Evolutionary conservation across 495 filamentous ascomycete genomes (phyloP).

Genomic region (Podospora tetraspora): DNA sequence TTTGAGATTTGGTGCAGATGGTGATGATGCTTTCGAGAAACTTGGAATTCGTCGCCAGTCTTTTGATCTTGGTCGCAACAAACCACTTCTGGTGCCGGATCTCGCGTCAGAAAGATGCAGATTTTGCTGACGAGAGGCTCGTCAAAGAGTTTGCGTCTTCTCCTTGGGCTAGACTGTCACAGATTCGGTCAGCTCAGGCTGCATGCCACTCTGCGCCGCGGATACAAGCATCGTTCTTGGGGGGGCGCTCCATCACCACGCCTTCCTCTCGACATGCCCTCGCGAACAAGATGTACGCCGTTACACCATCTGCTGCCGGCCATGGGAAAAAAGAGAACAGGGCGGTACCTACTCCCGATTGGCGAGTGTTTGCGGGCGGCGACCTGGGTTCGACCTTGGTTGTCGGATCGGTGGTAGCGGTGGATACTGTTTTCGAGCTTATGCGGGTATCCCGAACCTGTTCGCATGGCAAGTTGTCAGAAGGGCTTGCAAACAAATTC

Average conservation of each 20-base stretch:
- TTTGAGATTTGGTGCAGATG: not conserved
- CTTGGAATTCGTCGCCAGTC: not conserved
- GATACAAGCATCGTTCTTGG: not conserved
- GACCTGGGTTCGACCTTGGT: slow-evolving; percentile 13
- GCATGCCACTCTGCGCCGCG: not conserved
- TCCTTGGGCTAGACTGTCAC: not conserved
- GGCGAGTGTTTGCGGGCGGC: not conserved
- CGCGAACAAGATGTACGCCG: not conserved
- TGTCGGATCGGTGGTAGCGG: slow-evolving; percentile 20
- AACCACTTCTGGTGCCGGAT: slow-evolving; percentile 21
- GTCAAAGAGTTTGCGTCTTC: not conserved
- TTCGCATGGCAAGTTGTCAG: slow-evolving; percentile 41
- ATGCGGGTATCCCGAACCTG: slow-evolving; percentile 50
- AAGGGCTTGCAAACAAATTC: slow-evolving; percentile 35
- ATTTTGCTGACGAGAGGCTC: not conserved
- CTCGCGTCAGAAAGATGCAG: slow-evolving; percentile 17
- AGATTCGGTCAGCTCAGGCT: slow-evolving; percentile 1
- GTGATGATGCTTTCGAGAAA: not conserved
- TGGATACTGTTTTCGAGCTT: slow-evolving; percentile 30
- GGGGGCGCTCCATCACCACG: not conserved
- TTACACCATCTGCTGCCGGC: not conserved
- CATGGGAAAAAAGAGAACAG: not conserved
- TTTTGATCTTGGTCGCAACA: not conserved
- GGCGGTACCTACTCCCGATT: not conserved
- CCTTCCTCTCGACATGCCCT: not conserved